phyloP scores from a whole-genome alignment of 768 basidiomycete species.

The Psilocybe cubensis region DNA sequence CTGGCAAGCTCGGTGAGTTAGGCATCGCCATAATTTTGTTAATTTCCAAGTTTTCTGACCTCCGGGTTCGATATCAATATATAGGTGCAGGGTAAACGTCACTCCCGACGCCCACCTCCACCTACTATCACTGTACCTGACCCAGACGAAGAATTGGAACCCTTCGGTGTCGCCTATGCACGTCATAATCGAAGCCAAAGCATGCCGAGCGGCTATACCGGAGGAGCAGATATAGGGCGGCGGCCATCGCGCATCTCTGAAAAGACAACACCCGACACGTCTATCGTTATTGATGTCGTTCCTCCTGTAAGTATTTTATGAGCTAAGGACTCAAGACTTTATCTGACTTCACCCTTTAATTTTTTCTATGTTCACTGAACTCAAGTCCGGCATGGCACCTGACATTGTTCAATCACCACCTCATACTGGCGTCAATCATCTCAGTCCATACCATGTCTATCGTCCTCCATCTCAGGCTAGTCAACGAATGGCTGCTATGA shows the following conservation, averaged over 20 bases:
- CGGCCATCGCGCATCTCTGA: slow-evolving; percentile 22
- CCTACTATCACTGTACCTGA: slow-evolving; percentile 24
- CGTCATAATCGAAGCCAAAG: slow-evolving; percentile 8
- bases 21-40: background rate
- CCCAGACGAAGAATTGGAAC: slow-evolving; percentile 18
- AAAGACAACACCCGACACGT: slow-evolving; percentile 19
- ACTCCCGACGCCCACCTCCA: slow-evolving; percentile 18
- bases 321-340: too few species aligned
- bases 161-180: slow-evolving; percentile 21
- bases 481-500: slow-evolving; percentile 6
- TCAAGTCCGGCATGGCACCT: slow-evolving; percentile 24
- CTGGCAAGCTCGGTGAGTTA: slow-evolving; percentile 19
- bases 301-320: slow-evolving; percentile 24
- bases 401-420: slow-evolving; percentile 23
- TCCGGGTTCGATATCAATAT: background rate
- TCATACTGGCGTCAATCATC: slow-evolving; percentile 30
- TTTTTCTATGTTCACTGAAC: background rate
- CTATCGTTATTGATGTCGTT: slow-evolving; percentile 27
- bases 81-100: slow-evolving; percentile 18
- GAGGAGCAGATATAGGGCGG: slow-evolving; percentile 16
- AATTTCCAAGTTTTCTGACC: background rate
- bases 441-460: slow-evolving; percentile 27
- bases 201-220: slow-evolving; percentile 8
- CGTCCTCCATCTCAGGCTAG: slow-evolving; percentile 14
- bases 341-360: background rate